Evolutionary conservation across 2,329 filamentous ascomycete genomes (phyloP).

Genomic region (Pseudocercospora eumusae): DNA sequence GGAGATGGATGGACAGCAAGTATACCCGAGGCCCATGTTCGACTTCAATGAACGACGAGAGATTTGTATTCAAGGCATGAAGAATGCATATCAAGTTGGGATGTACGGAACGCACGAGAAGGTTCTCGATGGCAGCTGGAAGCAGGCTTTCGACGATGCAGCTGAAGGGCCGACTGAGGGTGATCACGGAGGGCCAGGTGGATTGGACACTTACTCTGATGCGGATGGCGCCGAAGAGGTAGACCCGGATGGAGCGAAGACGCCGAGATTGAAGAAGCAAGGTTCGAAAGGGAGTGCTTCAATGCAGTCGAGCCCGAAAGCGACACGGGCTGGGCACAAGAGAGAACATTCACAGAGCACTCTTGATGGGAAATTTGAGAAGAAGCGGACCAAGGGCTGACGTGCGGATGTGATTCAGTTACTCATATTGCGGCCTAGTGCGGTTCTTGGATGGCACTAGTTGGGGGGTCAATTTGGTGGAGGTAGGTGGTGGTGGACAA

Average conservation of each 20-base stretch:
- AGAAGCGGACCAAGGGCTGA: conserved; percentile 32
- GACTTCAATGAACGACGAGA: conserved; percentile 66
- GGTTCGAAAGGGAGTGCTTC: conserved; percentile 18
- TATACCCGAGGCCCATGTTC: conserved; percentile 76
- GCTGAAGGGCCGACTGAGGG: conserved; percentile 51
- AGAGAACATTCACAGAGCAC: conserved; percentile 39
- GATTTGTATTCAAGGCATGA: conserved; percentile 67
- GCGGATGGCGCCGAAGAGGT: conserved; percentile 33
- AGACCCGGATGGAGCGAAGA: conserved; percentile 19
- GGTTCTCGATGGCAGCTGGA: conserved; percentile 64
- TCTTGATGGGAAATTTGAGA: conserved; percentile 37
- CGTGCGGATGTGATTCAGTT: neutral
- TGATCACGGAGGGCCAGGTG: conserved; percentile 40
- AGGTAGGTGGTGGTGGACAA: neutral
- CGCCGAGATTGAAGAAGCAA: conserved; percentile 15
- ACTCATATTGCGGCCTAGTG: neutral
- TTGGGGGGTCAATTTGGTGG: neutral
- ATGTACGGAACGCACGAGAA: conserved; percentile 64
- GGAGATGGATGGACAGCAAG: conserved; percentile 46
- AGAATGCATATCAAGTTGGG: conserved; percentile 66
- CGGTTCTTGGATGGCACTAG: neutral
- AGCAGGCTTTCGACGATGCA: conserved; percentile 50
- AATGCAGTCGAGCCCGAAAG: conserved; percentile 15
- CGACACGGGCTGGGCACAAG: conserved; percentile 33
- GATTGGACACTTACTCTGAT: conserved; percentile 36